phyloP scores from a whole-genome alignment of 768 basidiomycete genomes.

The Neoboletus subvelutipes region DNA sequence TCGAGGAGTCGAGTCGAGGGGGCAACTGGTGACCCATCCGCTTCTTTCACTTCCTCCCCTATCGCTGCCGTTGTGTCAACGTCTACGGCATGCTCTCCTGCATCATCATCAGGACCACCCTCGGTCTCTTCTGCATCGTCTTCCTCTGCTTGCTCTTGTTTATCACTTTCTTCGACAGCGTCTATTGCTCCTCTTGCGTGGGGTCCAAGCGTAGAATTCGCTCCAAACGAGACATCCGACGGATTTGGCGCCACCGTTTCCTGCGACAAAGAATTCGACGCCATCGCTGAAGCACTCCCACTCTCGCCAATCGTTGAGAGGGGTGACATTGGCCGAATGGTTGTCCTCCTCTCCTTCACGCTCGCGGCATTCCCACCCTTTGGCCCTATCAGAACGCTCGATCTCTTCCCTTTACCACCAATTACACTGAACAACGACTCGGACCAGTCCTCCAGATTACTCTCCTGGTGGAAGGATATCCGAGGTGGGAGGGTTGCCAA shows the following conservation, averaged over 20 bases:
- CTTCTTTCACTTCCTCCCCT: constrained; percentile 1
- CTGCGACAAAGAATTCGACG: constrained; percentile 4
- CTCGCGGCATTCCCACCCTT: background rate
- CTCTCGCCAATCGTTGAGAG: background rate
- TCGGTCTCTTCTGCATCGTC: background rate
- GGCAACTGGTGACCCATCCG: background rate
- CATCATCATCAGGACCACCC: background rate
- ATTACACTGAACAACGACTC: constrained; percentile 54
- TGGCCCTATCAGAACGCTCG: constrained; percentile 4
- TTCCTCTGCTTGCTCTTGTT: constrained; percentile 7
- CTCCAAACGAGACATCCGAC: constrained; percentile 20
- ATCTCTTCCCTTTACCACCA: constrained; percentile 29
- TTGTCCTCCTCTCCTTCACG: constrained; percentile 17
- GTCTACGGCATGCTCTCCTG: background rate
- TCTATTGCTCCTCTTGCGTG: constrained; percentile 4
- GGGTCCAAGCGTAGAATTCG: constrained; percentile 19
- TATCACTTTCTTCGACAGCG: constrained; percentile 12
- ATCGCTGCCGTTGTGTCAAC: background rate
- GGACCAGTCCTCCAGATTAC: constrained; percentile 53
- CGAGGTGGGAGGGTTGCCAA: constrained; percentile 45
- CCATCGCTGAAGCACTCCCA: background rate
- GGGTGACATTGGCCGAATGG: constrained; percentile 16
- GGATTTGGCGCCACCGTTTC: constrained; percentile 10
- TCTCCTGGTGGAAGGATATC: constrained; percentile 51
- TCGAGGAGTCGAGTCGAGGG: constrained; percentile 14